Conservation (phyloP, 345 rosid species). For the Populus simonii region DNA sequence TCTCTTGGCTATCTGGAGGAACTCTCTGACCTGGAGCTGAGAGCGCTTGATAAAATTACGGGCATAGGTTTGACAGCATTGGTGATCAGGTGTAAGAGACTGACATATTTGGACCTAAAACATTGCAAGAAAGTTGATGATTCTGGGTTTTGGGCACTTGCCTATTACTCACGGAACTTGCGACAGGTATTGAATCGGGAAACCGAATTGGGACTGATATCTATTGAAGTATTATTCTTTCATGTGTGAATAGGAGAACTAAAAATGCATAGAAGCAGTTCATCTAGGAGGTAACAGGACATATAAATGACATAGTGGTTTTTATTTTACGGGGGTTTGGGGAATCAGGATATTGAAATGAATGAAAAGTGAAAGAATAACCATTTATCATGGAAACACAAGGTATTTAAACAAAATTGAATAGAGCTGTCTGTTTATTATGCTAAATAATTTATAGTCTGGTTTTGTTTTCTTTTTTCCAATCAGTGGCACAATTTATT, state of each 20-base stretch:
- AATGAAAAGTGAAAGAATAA: not conserved
- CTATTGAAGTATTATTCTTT: not conserved
- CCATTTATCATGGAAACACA: not conserved
- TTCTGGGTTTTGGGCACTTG: slow-evolving; percentile 72
- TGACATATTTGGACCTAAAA: slow-evolving; percentile 72
- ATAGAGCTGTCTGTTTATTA: not conserved
- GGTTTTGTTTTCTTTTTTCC: not conserved
- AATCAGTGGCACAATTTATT: not conserved
- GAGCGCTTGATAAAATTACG: slow-evolving; percentile 57
- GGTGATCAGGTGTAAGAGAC: slow-evolving; percentile 55
- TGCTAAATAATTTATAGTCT: not conserved
- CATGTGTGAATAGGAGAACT: not conserved
- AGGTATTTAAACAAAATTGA: not conserved
- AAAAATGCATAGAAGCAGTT: not conserved
- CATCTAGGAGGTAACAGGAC: not conserved
- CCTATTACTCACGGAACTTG: slow-evolving; percentile 60
- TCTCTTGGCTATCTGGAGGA: slow-evolving; percentile 50
- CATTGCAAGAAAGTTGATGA: slow-evolving; percentile 69
- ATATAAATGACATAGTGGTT: not conserved
- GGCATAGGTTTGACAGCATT: slow-evolving; percentile 60
- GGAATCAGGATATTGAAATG: not conserved
- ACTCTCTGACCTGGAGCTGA: slow-evolving; percentile 67
- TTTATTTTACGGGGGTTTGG: not conserved
- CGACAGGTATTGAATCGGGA: slow-evolving; percentile 56
- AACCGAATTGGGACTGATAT: not conserved